Percentiles rank a stretch among this genome's conserved stretches.
These are phyloP conservation scores for Mortierella sp. DNA, from an alignment of 371 early-diverging fungal species.

Conservation along the genomic window DNA sequence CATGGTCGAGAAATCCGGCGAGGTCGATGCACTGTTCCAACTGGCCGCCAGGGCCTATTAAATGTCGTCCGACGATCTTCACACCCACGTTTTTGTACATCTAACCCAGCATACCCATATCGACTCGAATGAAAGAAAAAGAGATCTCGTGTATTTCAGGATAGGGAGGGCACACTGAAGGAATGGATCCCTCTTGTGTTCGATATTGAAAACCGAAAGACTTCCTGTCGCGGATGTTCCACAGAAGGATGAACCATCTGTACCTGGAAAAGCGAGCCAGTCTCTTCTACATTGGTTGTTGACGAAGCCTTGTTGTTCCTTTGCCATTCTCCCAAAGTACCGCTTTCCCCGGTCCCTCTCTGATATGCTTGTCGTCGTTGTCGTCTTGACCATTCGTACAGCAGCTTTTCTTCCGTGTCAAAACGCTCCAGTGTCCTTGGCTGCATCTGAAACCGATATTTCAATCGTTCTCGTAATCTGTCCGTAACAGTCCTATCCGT, in stretches of 20 bases:
- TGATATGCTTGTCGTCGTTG: neutral
- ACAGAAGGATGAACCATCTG: constrained; percentile 34
- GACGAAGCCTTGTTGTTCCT: neutral
- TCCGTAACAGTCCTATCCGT: constrained; percentile 36
- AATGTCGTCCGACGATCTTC: too few relatives aligned
- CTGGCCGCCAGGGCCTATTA: constrained; percentile 55
- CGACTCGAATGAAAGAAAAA: too few relatives aligned
- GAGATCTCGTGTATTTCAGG: neutral
- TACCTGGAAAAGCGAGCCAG: constrained; percentile 32
- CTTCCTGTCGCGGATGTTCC: constrained; percentile 5
- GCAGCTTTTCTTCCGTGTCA: constrained; percentile 15
- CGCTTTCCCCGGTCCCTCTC: too few relatives aligned
- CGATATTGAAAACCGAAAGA: constrained; percentile 44
- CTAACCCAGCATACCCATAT: too few relatives aligned
- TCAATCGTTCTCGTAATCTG: constrained; percentile 17
- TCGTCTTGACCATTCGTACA: constrained; percentile 8
- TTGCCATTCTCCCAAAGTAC: neutral
- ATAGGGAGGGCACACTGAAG: constrained; percentile 14
- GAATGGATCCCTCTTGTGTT: constrained; percentile 18
- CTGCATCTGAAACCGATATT: constrained; percentile 40
- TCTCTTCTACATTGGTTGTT: neutral
- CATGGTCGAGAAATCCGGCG: constrained; percentile 78
- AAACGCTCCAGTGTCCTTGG: constrained; percentile 22
- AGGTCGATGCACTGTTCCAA: constrained; percentile 65
- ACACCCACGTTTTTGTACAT: too few relatives aligned